These are phyloP conservation scores for Podospora didyma DNA, from an alignment of 495 filamentous ascomycete genomes.

Conservation along the genomic window DNA sequence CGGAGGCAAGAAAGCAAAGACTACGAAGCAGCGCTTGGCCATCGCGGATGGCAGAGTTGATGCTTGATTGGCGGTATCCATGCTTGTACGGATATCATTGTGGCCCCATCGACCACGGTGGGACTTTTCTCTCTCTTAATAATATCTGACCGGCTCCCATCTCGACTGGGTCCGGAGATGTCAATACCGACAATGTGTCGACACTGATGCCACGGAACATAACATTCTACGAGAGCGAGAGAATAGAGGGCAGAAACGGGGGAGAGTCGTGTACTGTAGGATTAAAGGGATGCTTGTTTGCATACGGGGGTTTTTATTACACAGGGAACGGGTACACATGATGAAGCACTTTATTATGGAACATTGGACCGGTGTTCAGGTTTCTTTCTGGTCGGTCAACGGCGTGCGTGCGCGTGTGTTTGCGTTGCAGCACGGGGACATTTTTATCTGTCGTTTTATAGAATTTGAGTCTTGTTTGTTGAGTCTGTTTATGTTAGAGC, in stretches of 20 bases:
- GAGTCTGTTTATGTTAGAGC: too few species aligned
- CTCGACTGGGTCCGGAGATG: too few species aligned
- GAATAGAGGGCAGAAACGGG: too few species aligned
- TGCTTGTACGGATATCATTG: background rate
- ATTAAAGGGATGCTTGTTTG: background rate
- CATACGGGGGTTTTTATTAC: background rate
- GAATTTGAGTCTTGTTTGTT: too few species aligned
- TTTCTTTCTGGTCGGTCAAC: background rate
- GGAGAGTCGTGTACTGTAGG: background rate
- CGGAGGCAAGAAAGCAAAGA: slow-evolving; percentile 86
- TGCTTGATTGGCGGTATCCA: slow-evolving; percentile 1
- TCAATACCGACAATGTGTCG: too few species aligned
- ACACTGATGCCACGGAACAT: too few species aligned
- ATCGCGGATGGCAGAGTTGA: slow-evolving; percentile 75
- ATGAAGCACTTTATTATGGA: background rate
- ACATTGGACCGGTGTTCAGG: background rate
- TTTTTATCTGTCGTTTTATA: too few species aligned
- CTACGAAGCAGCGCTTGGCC: slow-evolving; percentile 79
- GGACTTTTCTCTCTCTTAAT: too few species aligned
- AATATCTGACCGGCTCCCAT: too few species aligned
- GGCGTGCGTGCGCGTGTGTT: background rate
- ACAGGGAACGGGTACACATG: background rate
- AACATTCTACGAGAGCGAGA: too few species aligned
- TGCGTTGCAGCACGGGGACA: too few species aligned
- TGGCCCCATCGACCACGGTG: background rate